These are phyloP conservation scores for Coleophoma eucalyptorum DNA, from an alignment of 2,329 filamentous ascomycete genomes.

Conservation along the genomic window DNA sequence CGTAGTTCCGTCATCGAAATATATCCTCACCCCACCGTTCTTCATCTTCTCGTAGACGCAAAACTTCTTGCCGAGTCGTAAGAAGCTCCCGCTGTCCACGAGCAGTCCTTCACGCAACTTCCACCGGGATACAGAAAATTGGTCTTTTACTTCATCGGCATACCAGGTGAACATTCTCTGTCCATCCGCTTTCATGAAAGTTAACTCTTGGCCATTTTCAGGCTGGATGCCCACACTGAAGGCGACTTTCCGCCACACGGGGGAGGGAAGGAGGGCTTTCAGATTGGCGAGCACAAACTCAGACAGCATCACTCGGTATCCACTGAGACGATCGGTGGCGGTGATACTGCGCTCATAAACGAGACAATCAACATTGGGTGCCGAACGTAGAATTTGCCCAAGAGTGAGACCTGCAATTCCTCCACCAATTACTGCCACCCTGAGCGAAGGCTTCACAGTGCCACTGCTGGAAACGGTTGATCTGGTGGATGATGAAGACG, in stretches of 20 bases:
- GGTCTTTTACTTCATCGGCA: conserved; percentile 16
- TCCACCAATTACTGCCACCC: conserved; percentile 20
- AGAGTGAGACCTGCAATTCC: conserved; percentile 21
- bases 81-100: conserved; percentile 12
- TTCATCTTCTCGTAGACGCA: conserved; percentile 20
- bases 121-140: conserved; percentile 21
- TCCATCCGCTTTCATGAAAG: conserved; percentile 18
- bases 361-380: conserved; percentile 15
- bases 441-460: conserved; percentile 7
- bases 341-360: conserved; percentile 17
- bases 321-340: conserved; percentile 15
- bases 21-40: conserved; percentile 29
- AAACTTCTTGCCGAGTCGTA: conserved; percentile 28
- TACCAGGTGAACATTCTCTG: conserved; percentile 19
- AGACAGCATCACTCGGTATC: conserved; percentile 23
- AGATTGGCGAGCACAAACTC: conserved; percentile 18
- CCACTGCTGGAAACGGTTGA: conserved; percentile 5
- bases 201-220: conserved; percentile 16
- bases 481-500: conserved; percentile 5
- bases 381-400: conserved; percentile 17
- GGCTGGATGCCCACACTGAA: conserved; percentile 18
- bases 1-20: conserved; percentile 37
- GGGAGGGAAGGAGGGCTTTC: conserved; percentile 12
- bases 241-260: conserved; percentile 16
- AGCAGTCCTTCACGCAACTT: conserved; percentile 19